Evolutionary conservation across 1,139 yeast genomes (phyloP).

Genomic region (Blastobotrys persicus): DNA sequence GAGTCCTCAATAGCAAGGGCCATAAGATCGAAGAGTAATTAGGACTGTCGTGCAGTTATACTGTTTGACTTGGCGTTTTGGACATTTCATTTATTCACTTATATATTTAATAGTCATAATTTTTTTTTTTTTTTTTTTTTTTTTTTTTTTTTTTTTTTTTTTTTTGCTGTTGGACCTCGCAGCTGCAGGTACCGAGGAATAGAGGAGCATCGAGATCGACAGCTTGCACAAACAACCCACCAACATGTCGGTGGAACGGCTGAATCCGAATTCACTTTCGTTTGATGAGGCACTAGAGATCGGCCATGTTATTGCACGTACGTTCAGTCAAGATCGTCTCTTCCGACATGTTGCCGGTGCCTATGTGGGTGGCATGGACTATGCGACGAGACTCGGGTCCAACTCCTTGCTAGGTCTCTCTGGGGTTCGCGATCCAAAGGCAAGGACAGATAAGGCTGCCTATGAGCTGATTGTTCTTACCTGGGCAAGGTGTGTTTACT

Average conservation of each 20-base stretch:
- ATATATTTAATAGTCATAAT: too few species aligned
- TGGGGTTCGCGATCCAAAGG: background rate
- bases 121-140: slow-evolving; percentile 4
- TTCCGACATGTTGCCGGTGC: slow-evolving; percentile 3
- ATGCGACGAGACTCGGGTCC: background rate
- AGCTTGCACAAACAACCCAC: too few species aligned
- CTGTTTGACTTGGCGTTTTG: too few species aligned
- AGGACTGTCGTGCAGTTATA: too few species aligned
- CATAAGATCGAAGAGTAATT: slow-evolving; percentile 1
- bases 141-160: too few species aligned
- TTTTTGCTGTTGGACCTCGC: too few species aligned
- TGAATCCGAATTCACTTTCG: slow-evolving; percentile 1
- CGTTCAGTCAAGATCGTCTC: slow-evolving; percentile 2
- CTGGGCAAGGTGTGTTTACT: slow-evolving; percentile 7
- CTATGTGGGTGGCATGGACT: background rate
- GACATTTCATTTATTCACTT: too few species aligned
- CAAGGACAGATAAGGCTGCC: background rate
- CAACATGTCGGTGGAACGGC: slow-evolving; percentile 7
- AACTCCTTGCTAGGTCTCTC: background rate
- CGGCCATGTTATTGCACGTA: slow-evolving; percentile 2
- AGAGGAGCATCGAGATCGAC: background rate
- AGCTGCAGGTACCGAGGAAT: too few species aligned
- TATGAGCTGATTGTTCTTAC: background rate
- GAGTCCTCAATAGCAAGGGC: slow-evolving; percentile 54
- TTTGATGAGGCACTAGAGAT: slow-evolving; percentile 8